Base-by-base conservation (phyloP, 2,329 filamentous ascomycete species). In the Pseudogymnoascus sp. region DNA sequence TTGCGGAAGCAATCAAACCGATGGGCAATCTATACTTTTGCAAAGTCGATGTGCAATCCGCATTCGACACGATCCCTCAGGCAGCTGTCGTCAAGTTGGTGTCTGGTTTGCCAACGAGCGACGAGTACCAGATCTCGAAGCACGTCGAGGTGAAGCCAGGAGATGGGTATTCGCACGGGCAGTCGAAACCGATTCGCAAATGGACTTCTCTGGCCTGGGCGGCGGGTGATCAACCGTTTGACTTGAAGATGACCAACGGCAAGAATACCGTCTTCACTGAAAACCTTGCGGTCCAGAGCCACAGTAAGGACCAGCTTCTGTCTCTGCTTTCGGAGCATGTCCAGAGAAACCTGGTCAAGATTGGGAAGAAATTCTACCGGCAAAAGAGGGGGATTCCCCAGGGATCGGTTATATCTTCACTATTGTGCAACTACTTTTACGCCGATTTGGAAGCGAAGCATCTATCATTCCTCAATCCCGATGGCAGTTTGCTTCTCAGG, bases 1-100 rank as follows among this genome's bases (percentile, higher is more conserved):
- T 96, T 77, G 89, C 88, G 67, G 70, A 75, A 1, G 75, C 68
- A 0, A 73, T 89, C 10, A 75, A 76, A 0, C 65, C 75, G 1
- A 67, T 68, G 0, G 70, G 76, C 0, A 70, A 73, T 7, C 76
- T 97, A 1, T 98, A 90, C 75, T 96, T 98, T 76, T 93, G 88
- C 66, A 99, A 99, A 74, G 80, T 96, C 11, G 95, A 99, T 72
- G 93, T 99, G 19, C 85, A 90, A 73, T 86, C 91, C 1, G 96
- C 93, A 70, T 99, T 97, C 73, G 95, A 99, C 75, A 96, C 90
- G 0, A 97, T 99, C 51, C 95, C 95, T 0, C 95, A 98, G 73
- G 77, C 83, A 25, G 84, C 85, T 0, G 79, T 98, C 16, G 72
- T 97, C 36, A 74, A 80, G 23, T 79, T 98, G 25, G 83, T 96